Evolutionary conservation across 2,329 filamentous ascomycete species (phyloP).

Genomic region (Grosmannia clavigera): DNA sequence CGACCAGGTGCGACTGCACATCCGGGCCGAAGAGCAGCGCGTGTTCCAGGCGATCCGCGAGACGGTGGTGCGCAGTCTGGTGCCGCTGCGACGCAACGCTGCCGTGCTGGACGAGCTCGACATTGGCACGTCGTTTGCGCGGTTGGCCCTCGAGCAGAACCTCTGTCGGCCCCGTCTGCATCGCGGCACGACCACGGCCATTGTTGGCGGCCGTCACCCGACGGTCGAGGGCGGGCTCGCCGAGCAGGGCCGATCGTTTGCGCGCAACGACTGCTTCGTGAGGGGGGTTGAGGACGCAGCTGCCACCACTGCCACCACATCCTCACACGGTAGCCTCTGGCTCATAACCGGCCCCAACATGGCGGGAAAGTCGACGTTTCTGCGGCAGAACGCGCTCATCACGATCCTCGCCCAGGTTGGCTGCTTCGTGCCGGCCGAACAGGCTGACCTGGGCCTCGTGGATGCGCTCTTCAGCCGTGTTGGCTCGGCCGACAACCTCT

Average conservation of each 20-base stretch:
- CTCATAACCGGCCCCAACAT: constrained; percentile 83
- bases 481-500: constrained; percentile 91
- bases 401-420: constrained; percentile 88
- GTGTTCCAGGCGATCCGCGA: constrained; percentile 66
- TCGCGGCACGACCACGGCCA: constrained; percentile 51
- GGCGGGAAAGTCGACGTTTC: constrained; percentile 92
- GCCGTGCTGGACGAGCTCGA: constrained; percentile 89
- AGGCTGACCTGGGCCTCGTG: constrained; percentile 80
- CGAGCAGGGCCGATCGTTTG: constrained; percentile 53
- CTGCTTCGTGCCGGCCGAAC: constrained; percentile 80
- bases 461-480: constrained; percentile 92
- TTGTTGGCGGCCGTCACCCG: constrained; percentile 79
- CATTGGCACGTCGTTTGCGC: constrained; percentile 74
- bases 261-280: constrained; percentile 54
- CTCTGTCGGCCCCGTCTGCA: constrained; percentile 65
- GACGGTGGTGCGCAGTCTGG: constrained; percentile 66
- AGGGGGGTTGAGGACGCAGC: constrained; percentile 18
- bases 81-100: constrained; percentile 80
- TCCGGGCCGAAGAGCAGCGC: constrained; percentile 71
- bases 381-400: constrained; percentile 90
- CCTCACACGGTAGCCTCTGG: constrained; percentile 41
- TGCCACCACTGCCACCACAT: not conserved
- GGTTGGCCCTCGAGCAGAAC: constrained; percentile 60
- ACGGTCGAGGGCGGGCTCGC: constrained; percentile 78
- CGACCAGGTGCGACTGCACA: constrained; percentile 64